Conservation (phyloP, 2,329 filamentous ascomycete species). For the Colletotrichum higginsianum region DNA sequence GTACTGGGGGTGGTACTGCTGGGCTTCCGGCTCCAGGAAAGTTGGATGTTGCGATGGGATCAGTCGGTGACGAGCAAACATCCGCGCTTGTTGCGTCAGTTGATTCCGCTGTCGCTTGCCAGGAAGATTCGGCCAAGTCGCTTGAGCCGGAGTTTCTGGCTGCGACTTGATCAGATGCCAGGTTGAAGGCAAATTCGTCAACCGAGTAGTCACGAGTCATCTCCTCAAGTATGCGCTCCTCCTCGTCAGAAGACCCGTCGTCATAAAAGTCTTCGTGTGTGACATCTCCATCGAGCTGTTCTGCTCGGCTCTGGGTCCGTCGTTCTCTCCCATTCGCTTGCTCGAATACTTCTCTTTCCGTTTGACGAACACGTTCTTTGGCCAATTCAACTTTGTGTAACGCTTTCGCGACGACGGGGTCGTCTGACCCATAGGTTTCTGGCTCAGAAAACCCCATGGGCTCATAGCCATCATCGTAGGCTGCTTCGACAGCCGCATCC, state of each 20-base stretch:
- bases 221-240: slow-evolving; percentile 86
- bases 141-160: slow-evolving; percentile 88
- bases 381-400: slow-evolving; percentile 80
- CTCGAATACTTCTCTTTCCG: slow-evolving; percentile 78
- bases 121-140: slow-evolving; percentile 81
- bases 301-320: slow-evolving; percentile 49
- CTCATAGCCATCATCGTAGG: slow-evolving; percentile 93
- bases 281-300: slow-evolving; percentile 62
- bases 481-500: slow-evolving; percentile 95
- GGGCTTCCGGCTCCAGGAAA: slow-evolving; percentile 46
- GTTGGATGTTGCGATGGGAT: slow-evolving; percentile 44
- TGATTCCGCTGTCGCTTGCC: slow-evolving; percentile 76
- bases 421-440: slow-evolving; percentile 18
- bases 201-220: slow-evolving; percentile 88
- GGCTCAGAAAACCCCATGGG: slow-evolving; percentile 67
- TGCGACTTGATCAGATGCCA: slow-evolving; percentile 51
- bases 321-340: slow-evolving; percentile 40
- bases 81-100: slow-evolving; percentile 33
- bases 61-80: slow-evolving; percentile 11
- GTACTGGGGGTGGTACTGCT: slow-evolving; percentile 65
- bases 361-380: slow-evolving; percentile 81
- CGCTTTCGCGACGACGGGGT: slow-evolving; percentile 64
- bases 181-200: slow-evolving; percentile 74
- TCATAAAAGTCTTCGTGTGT: slow-evolving; percentile 69
- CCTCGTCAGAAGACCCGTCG: slow-evolving; percentile 77